phyloP scores from a whole-genome alignment of 305 asterid species.

The Fraxinus sp. region DNA sequence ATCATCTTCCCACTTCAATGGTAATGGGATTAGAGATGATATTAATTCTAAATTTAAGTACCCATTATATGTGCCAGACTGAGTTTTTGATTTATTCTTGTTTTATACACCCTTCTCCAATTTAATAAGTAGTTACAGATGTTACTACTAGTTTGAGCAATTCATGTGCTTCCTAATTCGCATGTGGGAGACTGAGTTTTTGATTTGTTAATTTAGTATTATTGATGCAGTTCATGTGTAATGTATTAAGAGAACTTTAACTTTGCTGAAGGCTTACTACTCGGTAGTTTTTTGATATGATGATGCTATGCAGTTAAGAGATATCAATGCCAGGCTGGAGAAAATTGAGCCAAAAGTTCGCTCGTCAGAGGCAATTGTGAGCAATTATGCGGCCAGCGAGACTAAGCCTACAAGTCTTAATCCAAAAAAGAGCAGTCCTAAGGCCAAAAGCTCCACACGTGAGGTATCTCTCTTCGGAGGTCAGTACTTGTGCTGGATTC shows the following conservation, averaged over 20 bases:
- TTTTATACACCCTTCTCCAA: not conserved
- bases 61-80: not conserved
- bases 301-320: constrained; percentile 65
- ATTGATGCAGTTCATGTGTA: not conserved
- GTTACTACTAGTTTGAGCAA: constrained; percentile 8
- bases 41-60: not conserved
- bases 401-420: constrained; percentile 51
- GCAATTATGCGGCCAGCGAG: constrained; percentile 60
- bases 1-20: constrained; percentile 69
- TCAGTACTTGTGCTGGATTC: constrained; percentile 40
- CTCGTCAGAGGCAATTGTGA: constrained; percentile 60
- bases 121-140: not conserved
- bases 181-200: constrained; percentile 7
- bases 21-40: constrained; percentile 36
- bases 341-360: constrained; percentile 81
- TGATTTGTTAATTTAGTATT: constrained; percentile 10
- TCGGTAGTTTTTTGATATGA: constrained; percentile 26
- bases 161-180: constrained; percentile 16
- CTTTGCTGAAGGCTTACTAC: constrained; percentile 26
- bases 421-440: constrained; percentile 86
- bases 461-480: constrained; percentile 97
- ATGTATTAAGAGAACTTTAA: not conserved
- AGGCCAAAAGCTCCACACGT: constrained; percentile 69
- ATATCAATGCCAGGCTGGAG: constrained; percentile 85
- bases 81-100: not conserved